These are phyloP conservation scores for Prunus fruticosa DNA, from an alignment of 306 rosid species.

Conservation along the genomic window DNA sequence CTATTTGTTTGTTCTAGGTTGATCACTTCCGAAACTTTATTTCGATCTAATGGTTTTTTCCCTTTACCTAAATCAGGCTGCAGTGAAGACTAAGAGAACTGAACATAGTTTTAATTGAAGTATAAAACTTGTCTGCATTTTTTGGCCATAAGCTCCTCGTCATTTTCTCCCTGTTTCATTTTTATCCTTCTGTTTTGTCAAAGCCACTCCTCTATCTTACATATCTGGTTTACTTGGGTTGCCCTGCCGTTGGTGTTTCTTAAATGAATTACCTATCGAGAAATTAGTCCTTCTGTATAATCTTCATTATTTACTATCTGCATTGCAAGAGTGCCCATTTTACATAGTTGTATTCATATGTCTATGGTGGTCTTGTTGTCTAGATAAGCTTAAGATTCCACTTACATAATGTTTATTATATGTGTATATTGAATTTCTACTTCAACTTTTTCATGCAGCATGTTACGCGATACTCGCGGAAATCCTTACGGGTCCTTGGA, in stretches of 20 bases:
- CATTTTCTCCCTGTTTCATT: neutral
- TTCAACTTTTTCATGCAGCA: conserved; percentile 49
- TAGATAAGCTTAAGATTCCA: neutral
- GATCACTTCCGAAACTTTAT: neutral
- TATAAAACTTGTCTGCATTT: neutral
- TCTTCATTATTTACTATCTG: neutral
- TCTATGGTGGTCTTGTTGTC: neutral
- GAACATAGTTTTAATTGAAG: neutral
- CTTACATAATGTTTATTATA: neutral
- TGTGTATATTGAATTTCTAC: conserved; percentile 1
- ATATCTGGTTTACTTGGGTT: neutral
- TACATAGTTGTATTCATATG: neutral
- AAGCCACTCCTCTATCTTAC: neutral
- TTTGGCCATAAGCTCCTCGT: neutral
- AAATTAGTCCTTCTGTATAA: neutral
- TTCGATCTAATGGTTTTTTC: neutral
- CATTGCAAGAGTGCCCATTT: neutral
- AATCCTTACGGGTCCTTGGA: conserved; percentile 87
- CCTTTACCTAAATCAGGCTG: neutral
- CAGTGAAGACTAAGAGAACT: neutral
- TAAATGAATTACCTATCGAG: neutral
- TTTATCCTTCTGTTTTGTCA: neutral
- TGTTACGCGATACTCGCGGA: conserved; percentile 81
- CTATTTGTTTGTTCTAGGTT: conserved; percentile 1
- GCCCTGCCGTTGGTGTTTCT: neutral